A percentile compares a stretch with the other conserved stretches of the same genome.
Evolutionary conservation across 257 asterid species (phyloP).

Genomic region (Nicotiana tabacum): DNA sequence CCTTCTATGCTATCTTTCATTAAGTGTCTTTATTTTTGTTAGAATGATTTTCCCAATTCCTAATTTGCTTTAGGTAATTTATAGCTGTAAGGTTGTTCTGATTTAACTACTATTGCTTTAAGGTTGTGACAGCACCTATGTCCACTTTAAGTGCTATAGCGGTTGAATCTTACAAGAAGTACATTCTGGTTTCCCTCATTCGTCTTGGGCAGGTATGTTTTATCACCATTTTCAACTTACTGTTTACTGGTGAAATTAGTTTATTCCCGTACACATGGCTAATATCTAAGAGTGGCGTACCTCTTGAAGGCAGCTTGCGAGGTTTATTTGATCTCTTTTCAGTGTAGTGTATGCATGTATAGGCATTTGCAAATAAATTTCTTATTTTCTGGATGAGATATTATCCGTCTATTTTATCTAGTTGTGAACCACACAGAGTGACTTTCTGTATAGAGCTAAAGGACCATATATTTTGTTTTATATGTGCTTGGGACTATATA

Average conservation of each 20-base stretch:
- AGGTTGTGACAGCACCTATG: slow-evolving; percentile 98
- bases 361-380: background rate
- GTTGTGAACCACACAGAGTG: background rate
- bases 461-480: background rate
- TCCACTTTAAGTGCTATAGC: slow-evolving; percentile 66
- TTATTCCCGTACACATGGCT: background rate
- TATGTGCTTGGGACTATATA: background rate
- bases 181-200: slow-evolving; percentile 80
- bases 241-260: background rate
- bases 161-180: slow-evolving; percentile 91
- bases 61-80: background rate
- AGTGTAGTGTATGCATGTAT: background rate
- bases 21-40: background rate
- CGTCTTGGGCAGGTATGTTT: slow-evolving; percentile 76
- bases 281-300: background rate
- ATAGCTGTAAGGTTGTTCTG: background rate
- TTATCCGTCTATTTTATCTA: background rate
- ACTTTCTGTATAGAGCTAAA: background rate
- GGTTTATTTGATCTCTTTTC: background rate
- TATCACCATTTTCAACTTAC: background rate
- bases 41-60: background rate
- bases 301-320: background rate
- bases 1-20: background rate
- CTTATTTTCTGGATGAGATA: background rate
- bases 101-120: slow-evolving; percentile 13